phyloP scores from a whole-genome alignment of 2,329 filamentous ascomycete genomes.

The Cladophialophora psammophila region DNA sequence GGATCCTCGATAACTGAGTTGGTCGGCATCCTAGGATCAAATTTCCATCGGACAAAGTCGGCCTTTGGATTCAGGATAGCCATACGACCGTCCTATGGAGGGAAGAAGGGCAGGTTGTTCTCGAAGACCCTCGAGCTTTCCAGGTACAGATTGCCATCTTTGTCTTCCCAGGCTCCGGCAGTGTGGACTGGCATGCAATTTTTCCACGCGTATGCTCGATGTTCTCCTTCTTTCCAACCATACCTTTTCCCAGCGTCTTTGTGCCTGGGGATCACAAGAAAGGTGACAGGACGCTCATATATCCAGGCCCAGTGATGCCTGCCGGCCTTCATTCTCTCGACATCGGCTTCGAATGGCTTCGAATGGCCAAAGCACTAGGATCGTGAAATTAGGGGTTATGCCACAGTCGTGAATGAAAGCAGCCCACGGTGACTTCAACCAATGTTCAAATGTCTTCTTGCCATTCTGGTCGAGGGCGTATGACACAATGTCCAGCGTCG shows the following conservation, averaged over 20 bases:
- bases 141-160: slow-evolving; percentile 17
- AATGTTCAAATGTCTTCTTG: slow-evolving; percentile 18
- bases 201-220: slow-evolving; percentile 23
- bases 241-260: background rate
- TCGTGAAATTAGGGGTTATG: slow-evolving; percentile 19
- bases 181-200: slow-evolving; percentile 27
- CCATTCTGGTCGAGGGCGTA: slow-evolving; percentile 51
- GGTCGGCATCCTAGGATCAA: slow-evolving; percentile 26
- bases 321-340: slow-evolving; percentile 23
- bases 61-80: slow-evolving; percentile 20
- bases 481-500: slow-evolving; percentile 47
- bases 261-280: slow-evolving; percentile 20
- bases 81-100: slow-evolving; percentile 9
- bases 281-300: slow-evolving; percentile 20
- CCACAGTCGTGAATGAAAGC: slow-evolving; percentile 16
- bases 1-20: slow-evolving; percentile 19
- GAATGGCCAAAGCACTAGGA: slow-evolving; percentile 30
- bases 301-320: slow-evolving; percentile 28
- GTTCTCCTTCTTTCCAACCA: slow-evolving; percentile 21
- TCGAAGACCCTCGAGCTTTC: slow-evolving; percentile 23
- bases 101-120: slow-evolving; percentile 28
- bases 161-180: slow-evolving; percentile 21
- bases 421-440: background rate
- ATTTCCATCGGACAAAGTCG: slow-evolving; percentile 26
- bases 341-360: too few species aligned